These are phyloP conservation scores for Polysphondylium violaceum DNA, from an alignment of 78 protist genomes.

Conservation along the genomic window DNA sequence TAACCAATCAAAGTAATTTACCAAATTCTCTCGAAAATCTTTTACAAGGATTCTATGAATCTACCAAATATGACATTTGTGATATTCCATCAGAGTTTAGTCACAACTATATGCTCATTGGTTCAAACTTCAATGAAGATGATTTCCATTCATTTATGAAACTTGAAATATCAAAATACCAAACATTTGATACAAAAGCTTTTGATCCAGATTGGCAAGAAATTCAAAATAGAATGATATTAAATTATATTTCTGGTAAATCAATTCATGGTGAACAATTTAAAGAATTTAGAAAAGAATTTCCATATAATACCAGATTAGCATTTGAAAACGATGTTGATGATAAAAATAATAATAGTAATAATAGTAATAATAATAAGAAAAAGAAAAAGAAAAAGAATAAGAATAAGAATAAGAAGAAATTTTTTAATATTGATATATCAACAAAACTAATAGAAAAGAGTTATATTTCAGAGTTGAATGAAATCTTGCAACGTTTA, in stretches of 20 bases:
- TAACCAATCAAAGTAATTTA: neutral
- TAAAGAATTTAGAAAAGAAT: neutral
- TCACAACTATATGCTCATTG: slow-evolving; percentile 4
- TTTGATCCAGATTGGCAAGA: neutral
- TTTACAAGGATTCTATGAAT: neutral
- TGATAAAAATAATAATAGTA: no score
- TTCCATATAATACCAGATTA: slow-evolving; percentile 1
- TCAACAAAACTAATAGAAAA: no score
- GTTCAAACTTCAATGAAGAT: neutral
- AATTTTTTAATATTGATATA: no score
- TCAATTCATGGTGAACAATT: neutral
- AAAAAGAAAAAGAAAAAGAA: no score
- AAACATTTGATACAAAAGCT: neutral
- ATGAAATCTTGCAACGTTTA: no score
- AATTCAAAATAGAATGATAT: neutral
- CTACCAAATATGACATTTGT: neutral
- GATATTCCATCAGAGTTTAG: slow-evolving; percentile 2
- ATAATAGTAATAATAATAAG: no score
- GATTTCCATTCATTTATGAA: neutral
- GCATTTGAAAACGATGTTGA: no score
- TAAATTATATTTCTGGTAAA: slow-evolving; percentile 20
- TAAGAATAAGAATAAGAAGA: no score
- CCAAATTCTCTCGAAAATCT: neutral
- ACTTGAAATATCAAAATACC: neutral
- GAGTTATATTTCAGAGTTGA: no score